These are phyloP conservation scores for Epicoccum sorghinum DNA, from an alignment of 2,329 filamentous ascomycete species.

Conservation along the genomic window DNA sequence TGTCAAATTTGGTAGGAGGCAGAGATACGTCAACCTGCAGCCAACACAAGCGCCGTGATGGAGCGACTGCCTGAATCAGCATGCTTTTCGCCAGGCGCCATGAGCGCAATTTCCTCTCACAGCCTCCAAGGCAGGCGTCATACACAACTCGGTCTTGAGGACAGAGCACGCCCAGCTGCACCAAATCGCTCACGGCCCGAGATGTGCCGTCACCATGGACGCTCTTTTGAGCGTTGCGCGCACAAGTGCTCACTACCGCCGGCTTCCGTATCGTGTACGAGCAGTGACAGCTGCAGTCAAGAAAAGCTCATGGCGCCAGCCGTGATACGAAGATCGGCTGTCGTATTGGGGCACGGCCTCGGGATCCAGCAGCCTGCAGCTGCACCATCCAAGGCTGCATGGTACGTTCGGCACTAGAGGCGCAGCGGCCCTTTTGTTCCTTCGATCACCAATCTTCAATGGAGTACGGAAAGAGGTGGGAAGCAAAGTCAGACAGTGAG, in stretches of 20 bases:
- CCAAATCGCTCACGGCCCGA: conserved; percentile 8
- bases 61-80: neutral
- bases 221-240: neutral
- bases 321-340: conserved; percentile 28
- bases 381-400: conserved; percentile 19
- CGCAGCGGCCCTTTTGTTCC: conserved; percentile 38
- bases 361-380: conserved; percentile 27
- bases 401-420: conserved; percentile 34
- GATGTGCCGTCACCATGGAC: conserved; percentile 17
- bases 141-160: neutral
- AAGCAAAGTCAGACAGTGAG: conserved; percentile 29
- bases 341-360: conserved; percentile 28
- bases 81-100: neutral
- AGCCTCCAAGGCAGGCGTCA: neutral
- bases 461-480: conserved; percentile 25
- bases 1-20: conserved; percentile 3
- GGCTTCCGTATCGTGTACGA: conserved; percentile 23
- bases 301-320: conserved; percentile 28
- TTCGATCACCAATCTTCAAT: conserved; percentile 19
- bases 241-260: conserved; percentile 8
- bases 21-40: conserved; percentile 7
- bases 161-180: neutral
- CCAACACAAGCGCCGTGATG: neutral
- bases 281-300: conserved; percentile 13
- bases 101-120: conserved; percentile 1